Evolutionary conservation across 768 basidiomycete genomes (phyloP).

Genomic region (Chlorophyllum brunneum): DNA sequence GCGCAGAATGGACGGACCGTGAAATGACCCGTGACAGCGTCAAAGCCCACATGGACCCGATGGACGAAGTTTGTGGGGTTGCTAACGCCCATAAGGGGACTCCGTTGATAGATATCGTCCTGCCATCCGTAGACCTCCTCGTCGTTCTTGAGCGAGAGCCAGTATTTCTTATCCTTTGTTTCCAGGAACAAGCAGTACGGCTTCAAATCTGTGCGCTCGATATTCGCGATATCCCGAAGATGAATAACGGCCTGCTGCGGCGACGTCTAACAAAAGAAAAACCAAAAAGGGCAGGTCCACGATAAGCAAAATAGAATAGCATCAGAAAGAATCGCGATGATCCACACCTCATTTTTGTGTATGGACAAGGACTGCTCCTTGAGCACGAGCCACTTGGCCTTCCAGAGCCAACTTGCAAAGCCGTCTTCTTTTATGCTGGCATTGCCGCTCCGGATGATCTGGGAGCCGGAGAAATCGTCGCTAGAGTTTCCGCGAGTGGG

Average conservation of each 20-base stretch:
- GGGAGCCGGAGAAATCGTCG: constrained; percentile 31
- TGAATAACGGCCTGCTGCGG: constrained; percentile 58
- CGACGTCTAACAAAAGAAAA: constrained; percentile 38
- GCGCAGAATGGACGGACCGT: constrained; percentile 56
- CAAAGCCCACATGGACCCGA: constrained; percentile 97
- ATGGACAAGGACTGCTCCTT: constrained; percentile 75
- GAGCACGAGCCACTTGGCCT: constrained; percentile 85
- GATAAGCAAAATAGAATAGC: not conserved
- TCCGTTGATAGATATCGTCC: constrained; percentile 91
- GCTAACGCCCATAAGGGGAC: constrained; percentile 89
- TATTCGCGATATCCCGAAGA: constrained; percentile 76
- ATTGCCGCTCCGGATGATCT: constrained; percentile 63
- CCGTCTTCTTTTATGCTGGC: constrained; percentile 94
- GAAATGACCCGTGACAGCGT: constrained; percentile 90
- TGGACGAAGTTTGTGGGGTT: constrained; percentile 98
- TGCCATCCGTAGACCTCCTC: constrained; percentile 99
- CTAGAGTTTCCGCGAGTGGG: constrained; percentile 46
- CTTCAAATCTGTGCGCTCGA: constrained; percentile 91
- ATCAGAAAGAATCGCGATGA: constrained; percentile 4
- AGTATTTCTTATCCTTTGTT: constrained; percentile 78
- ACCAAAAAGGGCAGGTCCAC: constrained; percentile 13
- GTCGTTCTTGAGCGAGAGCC: constrained; percentile 83
- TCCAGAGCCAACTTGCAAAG: constrained; percentile 88
- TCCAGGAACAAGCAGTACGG: constrained; percentile 91
- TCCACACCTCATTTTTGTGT: constrained; percentile 92